These are phyloP conservation scores for Rhododendron kiyosumense DNA, from an alignment of 148 eudicot genomes.

Conservation along the genomic window DNA sequence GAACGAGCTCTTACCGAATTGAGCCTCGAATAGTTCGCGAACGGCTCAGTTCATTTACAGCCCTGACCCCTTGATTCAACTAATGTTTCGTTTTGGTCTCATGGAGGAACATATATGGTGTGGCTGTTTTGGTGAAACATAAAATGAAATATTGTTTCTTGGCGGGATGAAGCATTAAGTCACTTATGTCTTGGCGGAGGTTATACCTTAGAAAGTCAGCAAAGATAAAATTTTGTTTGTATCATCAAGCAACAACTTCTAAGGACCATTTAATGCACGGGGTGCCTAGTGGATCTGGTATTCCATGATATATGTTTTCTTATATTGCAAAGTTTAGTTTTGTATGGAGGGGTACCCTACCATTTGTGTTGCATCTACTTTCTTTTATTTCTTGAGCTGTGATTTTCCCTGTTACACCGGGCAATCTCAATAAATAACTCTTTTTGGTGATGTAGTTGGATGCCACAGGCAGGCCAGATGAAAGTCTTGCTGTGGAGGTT, in stretches of 20 bases:
- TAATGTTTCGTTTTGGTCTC: not conserved
- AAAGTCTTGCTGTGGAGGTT: conserved; percentile 75
- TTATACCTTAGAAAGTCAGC: not conserved
- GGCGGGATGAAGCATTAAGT: not conserved
- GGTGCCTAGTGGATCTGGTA: not conserved
- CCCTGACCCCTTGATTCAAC: not conserved
- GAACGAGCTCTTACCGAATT: too few relatives aligned
- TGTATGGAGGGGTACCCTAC: not conserved
- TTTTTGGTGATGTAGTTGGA: conserved; percentile 61
- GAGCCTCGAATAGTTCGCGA: too few relatives aligned
- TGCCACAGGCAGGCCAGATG: conserved; percentile 95
- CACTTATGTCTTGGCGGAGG: not conserved
- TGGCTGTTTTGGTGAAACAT: not conserved
- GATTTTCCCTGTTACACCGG: not conserved
- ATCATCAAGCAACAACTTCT: not conserved
- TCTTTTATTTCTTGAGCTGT: not conserved
- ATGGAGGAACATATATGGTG: not conserved
- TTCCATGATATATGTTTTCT: not conserved
- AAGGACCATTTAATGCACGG: not conserved
- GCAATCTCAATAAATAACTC: not conserved
- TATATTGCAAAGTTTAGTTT: not conserved
- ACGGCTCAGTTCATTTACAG: too few relatives aligned
- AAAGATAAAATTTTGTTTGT: not conserved
- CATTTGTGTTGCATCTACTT: not conserved
- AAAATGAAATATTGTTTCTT: not conserved